These are phyloP conservation scores for Backusella westeae DNA, from an alignment of 192 early-diverging fungal species.

Conservation along the genomic window DNA sequence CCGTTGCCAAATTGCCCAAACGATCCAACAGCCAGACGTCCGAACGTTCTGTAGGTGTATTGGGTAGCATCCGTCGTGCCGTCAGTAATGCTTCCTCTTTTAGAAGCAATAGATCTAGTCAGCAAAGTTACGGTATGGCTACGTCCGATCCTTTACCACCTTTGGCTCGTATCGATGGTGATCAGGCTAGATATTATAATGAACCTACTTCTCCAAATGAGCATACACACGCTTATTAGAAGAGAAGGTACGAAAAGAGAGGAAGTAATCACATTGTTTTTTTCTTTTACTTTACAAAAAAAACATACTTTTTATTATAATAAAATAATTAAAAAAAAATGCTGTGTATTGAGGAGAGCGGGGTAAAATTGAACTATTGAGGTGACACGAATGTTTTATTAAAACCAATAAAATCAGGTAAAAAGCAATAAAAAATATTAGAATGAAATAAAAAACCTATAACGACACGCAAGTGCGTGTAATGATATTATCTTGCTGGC, in stretches of 20 bases:
- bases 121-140: constrained; percentile 27
- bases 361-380: neutral
- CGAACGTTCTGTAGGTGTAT: neutral
- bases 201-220: constrained; percentile 1
- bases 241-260: neutral
- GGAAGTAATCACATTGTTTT: neutral
- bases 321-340: neutral
- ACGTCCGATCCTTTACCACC: constrained; percentile 15
- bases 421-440: neutral
- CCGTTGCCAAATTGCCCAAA: constrained; percentile 30
- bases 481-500: neutral
- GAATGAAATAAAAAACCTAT: neutral
- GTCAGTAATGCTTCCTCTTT: constrained; percentile 25
- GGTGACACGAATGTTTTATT: neutral
- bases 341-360: neutral
- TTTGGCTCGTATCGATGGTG: constrained; percentile 28
- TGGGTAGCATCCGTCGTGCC: constrained; percentile 24
- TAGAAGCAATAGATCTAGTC: neutral
- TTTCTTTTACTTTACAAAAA: neutral
- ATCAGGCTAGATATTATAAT: neutral
- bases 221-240: constrained; percentile 21
- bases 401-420: neutral
- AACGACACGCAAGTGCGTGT: neutral
- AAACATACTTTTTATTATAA: neutral
- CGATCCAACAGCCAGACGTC: constrained; percentile 1